Evolutionary conservation across 768 basidiomycete genomes (phyloP).

Genomic region (Trametes elegans): DNA sequence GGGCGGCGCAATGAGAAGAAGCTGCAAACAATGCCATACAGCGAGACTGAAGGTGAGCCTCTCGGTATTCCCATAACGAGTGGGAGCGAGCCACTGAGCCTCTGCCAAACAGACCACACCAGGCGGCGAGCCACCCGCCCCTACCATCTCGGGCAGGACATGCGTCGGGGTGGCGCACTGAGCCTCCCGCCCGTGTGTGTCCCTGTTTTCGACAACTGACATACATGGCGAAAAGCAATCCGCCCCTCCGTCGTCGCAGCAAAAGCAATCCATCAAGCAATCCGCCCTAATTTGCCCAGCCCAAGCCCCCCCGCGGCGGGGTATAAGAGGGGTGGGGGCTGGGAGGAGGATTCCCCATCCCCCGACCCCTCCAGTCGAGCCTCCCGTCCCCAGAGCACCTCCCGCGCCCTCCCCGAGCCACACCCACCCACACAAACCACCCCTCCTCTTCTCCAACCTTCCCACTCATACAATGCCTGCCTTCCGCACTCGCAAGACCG

Average conservation of each 20-base stretch:
- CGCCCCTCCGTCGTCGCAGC: background rate
- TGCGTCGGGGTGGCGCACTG: constrained; percentile 8
- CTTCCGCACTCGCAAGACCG: background rate
- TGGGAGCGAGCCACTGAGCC: constrained; percentile 10
- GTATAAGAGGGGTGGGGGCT: constrained; percentile 5
- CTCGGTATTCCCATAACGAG: background rate
- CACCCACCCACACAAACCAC: background rate
- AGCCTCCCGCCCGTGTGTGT: constrained; percentile 11
- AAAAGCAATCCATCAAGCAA: constrained; percentile 16
- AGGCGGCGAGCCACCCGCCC: constrained; percentile 12
- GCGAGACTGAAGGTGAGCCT: background rate
- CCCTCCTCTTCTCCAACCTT: background rate
- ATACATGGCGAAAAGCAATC: constrained; percentile 20
- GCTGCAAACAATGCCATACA: constrained; percentile 2
- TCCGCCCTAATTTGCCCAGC: background rate
- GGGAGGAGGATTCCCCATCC: background rate
- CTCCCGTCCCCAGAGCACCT: background rate
- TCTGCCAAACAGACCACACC: constrained; percentile 10
- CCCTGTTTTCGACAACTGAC: constrained; percentile 12
- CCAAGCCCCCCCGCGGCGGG: background rate
- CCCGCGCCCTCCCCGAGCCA: constrained; percentile 5
- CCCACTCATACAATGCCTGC: background rate
- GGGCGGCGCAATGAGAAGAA: background rate
- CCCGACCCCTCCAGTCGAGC: constrained; percentile 4
- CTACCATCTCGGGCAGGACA: constrained; percentile 13